Evolutionary conservation across 140 eudicot genomes (phyloP).

Genomic region (Cichorium intybus): DNA sequence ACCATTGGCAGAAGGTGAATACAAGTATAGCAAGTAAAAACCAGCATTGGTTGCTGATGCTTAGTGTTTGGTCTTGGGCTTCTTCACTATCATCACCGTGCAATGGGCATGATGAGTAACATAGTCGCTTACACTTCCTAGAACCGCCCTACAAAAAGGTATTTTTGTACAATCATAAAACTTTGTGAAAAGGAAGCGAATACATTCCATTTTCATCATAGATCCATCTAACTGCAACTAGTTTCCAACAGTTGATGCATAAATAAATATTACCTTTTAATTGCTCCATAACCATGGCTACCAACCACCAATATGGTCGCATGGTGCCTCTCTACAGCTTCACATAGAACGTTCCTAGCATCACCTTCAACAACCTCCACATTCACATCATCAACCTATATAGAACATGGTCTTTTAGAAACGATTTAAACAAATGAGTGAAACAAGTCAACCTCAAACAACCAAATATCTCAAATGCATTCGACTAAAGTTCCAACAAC

Average conservation of each 20-base stretch:
- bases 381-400: conserved; percentile 60
- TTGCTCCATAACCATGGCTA: conserved; percentile 91
- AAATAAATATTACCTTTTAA: conserved; percentile 54
- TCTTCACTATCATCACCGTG: conserved; percentile 90
- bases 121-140: conserved; percentile 95
- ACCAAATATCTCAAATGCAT: not conserved
- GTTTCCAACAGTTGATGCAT: not conserved
- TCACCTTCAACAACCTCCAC: conserved; percentile 82
- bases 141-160: conserved; percentile 64
- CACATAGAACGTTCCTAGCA: conserved; percentile 86
- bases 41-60: conserved; percentile 8
- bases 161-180: not conserved
- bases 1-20: conserved; percentile 5
- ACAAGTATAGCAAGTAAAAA: not conserved
- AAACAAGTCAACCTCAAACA: conserved; percentile 15
- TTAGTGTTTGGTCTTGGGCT: conserved; percentile 71
- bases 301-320: conserved; percentile 88
- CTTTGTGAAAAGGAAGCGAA: not conserved
- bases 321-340: conserved; percentile 86
- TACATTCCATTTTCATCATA: too few species aligned
- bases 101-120: conserved; percentile 97
- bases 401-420: conserved; percentile 6
- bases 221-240: not conserved
- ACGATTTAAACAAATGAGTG: not conserved
- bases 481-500: not conserved